phyloP scores from a whole-genome alignment of 495 filamentous ascomycete species.

The Baudoinia panamericana region DNA sequence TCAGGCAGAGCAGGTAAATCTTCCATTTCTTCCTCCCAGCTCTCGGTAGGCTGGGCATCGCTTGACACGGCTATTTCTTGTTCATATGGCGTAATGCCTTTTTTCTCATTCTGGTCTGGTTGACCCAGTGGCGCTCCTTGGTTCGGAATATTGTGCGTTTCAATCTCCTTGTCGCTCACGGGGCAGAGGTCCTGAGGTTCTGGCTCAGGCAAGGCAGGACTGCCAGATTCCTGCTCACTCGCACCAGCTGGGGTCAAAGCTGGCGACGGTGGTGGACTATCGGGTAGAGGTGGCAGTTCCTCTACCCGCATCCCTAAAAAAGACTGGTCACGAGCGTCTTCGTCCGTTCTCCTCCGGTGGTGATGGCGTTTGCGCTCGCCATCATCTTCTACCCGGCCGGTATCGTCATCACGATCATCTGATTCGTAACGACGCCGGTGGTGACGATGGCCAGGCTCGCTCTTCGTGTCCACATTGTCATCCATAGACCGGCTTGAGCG shows the following conservation, averaged over 20 bases:
- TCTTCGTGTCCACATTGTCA: constrained; percentile 6
- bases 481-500: constrained; percentile 13
- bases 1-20: constrained; percentile 9
- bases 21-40: constrained; percentile 2
- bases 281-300: constrained; percentile 30
- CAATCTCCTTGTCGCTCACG: no score
- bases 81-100: no score
- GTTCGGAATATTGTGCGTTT: no score
- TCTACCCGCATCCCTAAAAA: constrained; percentile 35
- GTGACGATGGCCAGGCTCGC: constrained; percentile 3
- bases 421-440: neutral
- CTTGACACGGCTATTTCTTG: no score
- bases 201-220: constrained; percentile 11
- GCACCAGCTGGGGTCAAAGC: constrained; percentile 17
- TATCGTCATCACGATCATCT: constrained; percentile 8
- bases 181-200: no score
- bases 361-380: constrained; percentile 5
- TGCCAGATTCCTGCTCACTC: constrained; percentile 16
- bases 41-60: neutral
- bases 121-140: no score
- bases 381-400: neutral
- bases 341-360: constrained; percentile 9
- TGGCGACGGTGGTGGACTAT: constrained; percentile 17
- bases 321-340: constrained; percentile 25
- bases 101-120: no score